phyloP scores from a whole-genome alignment of 768 basidiomycete species.

The Leccinum rimulosum region DNA sequence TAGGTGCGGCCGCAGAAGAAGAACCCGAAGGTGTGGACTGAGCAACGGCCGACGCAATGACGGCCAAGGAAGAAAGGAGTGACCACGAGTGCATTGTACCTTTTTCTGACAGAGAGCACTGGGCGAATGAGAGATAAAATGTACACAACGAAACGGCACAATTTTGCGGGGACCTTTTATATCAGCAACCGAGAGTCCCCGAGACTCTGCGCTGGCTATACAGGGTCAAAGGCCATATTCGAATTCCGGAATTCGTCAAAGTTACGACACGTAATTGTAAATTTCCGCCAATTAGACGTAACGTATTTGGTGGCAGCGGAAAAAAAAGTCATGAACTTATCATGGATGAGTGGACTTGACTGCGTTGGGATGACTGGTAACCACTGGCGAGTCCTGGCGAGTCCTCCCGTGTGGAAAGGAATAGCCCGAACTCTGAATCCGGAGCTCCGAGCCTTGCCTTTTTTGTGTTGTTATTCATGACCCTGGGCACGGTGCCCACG shows the following conservation, averaged over 20 bases:
- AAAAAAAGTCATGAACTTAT: not conserved
- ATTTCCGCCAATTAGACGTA: not conserved
- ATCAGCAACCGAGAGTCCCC: not conserved
- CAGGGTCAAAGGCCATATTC: slow-evolving; percentile 5
- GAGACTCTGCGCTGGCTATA: not conserved
- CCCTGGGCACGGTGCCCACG: not conserved
- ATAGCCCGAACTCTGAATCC: not conserved
- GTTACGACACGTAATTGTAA: not conserved
- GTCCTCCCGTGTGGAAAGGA: not conserved
- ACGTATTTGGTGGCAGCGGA: not conserved
- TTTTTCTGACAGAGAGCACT: slow-evolving; percentile 9
- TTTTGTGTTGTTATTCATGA: not conserved
- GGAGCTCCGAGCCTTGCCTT: not conserved
- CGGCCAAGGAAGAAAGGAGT: slow-evolving; percentile 24
- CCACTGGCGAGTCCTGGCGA: not conserved
- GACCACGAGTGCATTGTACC: slow-evolving; percentile 29
- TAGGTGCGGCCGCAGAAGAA: slow-evolving; percentile 30
- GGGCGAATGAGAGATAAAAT: slow-evolving; percentile 17
- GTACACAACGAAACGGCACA: slow-evolving; percentile 13
- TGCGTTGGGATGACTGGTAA: no score
- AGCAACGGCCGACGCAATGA: slow-evolving; percentile 22
- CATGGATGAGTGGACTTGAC: no score
- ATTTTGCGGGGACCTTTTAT: slow-evolving; percentile 22
- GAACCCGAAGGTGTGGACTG: slow-evolving; percentile 18
- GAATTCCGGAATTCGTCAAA: not conserved